Conservation (phyloP, 805 yeast genomes). For the Brettanomyces naardenensis region DNA sequence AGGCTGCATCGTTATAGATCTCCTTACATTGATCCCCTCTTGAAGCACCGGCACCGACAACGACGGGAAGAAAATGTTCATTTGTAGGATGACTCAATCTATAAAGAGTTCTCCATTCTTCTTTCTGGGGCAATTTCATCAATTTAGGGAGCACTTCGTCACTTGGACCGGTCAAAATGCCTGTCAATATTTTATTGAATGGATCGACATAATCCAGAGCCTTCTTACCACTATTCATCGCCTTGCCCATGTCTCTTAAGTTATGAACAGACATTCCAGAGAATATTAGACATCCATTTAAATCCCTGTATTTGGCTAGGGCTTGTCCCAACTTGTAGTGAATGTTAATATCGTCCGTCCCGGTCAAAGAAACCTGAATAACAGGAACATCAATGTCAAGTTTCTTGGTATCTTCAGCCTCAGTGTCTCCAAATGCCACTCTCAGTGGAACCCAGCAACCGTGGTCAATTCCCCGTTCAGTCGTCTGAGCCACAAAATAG, state of each 20-base stretch:
- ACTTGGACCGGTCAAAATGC: conserved; percentile 26
- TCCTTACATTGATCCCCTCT: conserved; percentile 35
- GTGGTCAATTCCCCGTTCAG: conserved; percentile 69
- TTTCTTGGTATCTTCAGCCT: conserved; percentile 26
- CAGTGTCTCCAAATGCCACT: conserved; percentile 49
- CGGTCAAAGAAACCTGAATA: conserved; percentile 43
- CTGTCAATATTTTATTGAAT: conserved; percentile 41
- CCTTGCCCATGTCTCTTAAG: conserved; percentile 41
- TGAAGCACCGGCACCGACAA: conserved; percentile 53
- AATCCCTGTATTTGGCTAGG: conserved; percentile 41
- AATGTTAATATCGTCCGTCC: conserved; percentile 31
- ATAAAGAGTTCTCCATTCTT: conserved; percentile 25
- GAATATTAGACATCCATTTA: conserved; percentile 46
- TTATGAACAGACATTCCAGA: conserved; percentile 84
- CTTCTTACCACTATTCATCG: conserved; percentile 14
- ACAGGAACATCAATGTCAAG: conserved; percentile 40
- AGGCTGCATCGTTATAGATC: conserved; percentile 35
- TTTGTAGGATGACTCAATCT: conserved; percentile 62
- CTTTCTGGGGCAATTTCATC: conserved; percentile 23
- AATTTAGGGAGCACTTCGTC: conserved; percentile 31
- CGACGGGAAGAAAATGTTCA: conserved; percentile 66
- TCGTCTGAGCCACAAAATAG: conserved; percentile 32
- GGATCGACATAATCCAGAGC: conserved; percentile 41
- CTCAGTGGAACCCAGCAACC: conserved; percentile 79
- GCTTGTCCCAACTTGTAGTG: conserved; percentile 50